Percentiles rank a stretch among this genome's conserved stretches.
phyloP scores from a whole-genome alignment of 2,329 filamentous ascomycete genomes.

The Fusarium sulawesiense region DNA sequence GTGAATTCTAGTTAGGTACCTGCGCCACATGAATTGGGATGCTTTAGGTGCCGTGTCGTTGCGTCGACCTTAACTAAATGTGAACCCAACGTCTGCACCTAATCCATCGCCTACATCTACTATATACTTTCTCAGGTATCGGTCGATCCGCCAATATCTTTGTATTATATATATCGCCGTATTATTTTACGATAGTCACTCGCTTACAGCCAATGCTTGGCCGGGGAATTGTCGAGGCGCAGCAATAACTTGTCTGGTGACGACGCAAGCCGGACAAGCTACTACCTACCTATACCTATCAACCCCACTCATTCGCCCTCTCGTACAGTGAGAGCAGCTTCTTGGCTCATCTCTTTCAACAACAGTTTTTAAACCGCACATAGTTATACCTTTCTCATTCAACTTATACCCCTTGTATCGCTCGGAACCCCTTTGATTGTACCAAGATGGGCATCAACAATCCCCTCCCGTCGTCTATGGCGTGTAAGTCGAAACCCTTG shows the following conservation, averaged over 20 bases:
- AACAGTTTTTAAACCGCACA: slow-evolving; percentile 14
- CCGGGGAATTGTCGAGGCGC: slow-evolving; percentile 33
- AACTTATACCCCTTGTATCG: not conserved
- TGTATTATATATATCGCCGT: slow-evolving; percentile 14
- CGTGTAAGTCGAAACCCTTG: slow-evolving; percentile 65
- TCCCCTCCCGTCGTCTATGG: slow-evolving; percentile 73
- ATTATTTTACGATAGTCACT: slow-evolving; percentile 4
- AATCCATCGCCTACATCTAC: not conserved
- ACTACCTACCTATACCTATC: slow-evolving; percentile 11
- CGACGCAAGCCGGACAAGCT: slow-evolving; percentile 30
- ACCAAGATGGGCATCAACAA: slow-evolving; percentile 71
- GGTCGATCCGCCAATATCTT: slow-evolving; percentile 8
- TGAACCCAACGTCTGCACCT: slow-evolving; percentile 12
- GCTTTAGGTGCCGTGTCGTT: slow-evolving; percentile 5
- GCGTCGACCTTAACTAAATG: slow-evolving; percentile 5
- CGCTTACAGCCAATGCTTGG: slow-evolving; percentile 14
- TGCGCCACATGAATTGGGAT: slow-evolving; percentile 33
- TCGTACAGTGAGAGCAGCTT: slow-evolving; percentile 32
- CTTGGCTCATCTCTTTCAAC: slow-evolving; percentile 30
- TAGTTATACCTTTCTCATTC: not conserved
- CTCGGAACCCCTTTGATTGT: not conserved
- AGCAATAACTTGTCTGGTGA: slow-evolving; percentile 35
- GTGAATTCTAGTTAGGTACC: not conserved
- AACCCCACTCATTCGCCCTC: slow-evolving; percentile 35
- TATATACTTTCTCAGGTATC: not conserved